Evolutionary conservation across 371 early-diverging fungal genomes (phyloP).

Genomic region (Choanephora cucurbitarum): DNA sequence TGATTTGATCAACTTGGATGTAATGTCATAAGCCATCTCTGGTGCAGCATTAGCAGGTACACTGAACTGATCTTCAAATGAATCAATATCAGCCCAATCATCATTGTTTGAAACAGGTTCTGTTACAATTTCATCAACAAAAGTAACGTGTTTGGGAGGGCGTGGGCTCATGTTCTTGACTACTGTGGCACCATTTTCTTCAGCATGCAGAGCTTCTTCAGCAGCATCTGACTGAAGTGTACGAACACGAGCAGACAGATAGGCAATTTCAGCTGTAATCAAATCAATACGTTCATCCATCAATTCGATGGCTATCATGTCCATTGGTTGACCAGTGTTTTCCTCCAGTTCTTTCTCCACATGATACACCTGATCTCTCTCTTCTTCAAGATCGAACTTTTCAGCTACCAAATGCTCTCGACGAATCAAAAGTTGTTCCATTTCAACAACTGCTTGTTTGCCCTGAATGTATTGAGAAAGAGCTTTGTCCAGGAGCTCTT

Average conservation of each 20-base stretch:
- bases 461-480: constrained; percentile 35
- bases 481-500: constrained; percentile 59
- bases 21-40: constrained; percentile 61
- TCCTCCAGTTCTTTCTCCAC: constrained; percentile 54
- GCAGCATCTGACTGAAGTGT: constrained; percentile 64
- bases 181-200: constrained; percentile 15
- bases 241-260: constrained; percentile 61
- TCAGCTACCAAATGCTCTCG: constrained; percentile 60
- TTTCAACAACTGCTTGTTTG: constrained; percentile 36
- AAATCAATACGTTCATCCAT: constrained; percentile 77
- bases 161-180: neutral
- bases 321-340: constrained; percentile 35
- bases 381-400: constrained; percentile 59
- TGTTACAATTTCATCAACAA: constrained; percentile 50
- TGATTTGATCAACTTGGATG: constrained; percentile 67
- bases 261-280: constrained; percentile 77
- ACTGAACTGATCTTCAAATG: constrained; percentile 59
- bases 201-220: constrained; percentile 35
- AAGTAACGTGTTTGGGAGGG: constrained; percentile 27
- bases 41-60: constrained; percentile 59
- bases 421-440: constrained; percentile 32
- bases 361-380: constrained; percentile 59
- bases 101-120: constrained; percentile 33
- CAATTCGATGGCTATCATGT: constrained; percentile 52
- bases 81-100: constrained; percentile 53